These are phyloP conservation scores for Sphagnum tenellum DNA, from an alignment of 225 moss, liverwort and hornwort genomes.

Conservation along the genomic window DNA sequence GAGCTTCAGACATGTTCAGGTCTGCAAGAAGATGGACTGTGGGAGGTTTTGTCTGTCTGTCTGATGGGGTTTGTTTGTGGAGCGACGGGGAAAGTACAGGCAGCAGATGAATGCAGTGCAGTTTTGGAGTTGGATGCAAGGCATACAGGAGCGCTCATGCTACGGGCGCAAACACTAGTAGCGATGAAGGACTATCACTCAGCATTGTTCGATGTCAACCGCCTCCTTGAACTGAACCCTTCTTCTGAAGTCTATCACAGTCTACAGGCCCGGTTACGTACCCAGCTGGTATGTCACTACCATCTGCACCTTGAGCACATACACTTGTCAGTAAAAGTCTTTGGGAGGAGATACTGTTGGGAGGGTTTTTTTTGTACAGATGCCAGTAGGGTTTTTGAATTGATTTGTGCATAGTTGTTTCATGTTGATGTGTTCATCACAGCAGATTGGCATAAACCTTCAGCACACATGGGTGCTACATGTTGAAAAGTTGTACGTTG, in stretches of 20 bases:
- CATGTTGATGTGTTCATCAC: no score
- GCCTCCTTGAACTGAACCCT: slow-evolving; percentile 78
- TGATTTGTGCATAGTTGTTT: no score
- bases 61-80: neutral
- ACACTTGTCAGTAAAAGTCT: neutral
- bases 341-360: no score
- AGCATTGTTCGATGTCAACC: slow-evolving; percentile 89
- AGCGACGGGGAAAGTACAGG: slow-evolving; percentile 11
- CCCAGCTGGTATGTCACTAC: slow-evolving; percentile 51
- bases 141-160: slow-evolving; percentile 89
- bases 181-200: slow-evolving; percentile 94
- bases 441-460: no score
- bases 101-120: slow-evolving; percentile 94
- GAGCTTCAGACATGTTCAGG: no score
- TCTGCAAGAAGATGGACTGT: no score
- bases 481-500: no score
- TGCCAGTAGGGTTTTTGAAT: no score
- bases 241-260: slow-evolving; percentile 78
- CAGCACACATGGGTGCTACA: no score
- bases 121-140: slow-evolving; percentile 94
- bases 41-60: no score
- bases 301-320: neutral
- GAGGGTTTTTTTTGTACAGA: no score
- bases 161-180: slow-evolving; percentile 88
- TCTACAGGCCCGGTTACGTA: slow-evolving; percentile 78